Base-by-base conservation (phyloP, 1,284 basidiomycete species). In the Quambalaria eucalypti region DNA sequence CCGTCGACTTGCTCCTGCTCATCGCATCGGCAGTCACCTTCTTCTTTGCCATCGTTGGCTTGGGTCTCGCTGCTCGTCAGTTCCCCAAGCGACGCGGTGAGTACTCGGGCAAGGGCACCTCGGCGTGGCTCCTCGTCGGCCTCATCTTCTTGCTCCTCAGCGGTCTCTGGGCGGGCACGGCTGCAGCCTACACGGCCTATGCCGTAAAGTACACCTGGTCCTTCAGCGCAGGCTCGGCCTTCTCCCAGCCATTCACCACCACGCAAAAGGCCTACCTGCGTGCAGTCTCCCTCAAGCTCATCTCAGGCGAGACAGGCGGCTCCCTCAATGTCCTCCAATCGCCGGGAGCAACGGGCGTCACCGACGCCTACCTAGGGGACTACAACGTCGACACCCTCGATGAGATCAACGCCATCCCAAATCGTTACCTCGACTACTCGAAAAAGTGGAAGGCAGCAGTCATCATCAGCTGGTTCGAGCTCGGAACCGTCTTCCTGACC, bases 81-180 rank as follows among this genome's bases (percentile, higher is more conserved):
- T 69, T 69, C 39, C 59, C 59, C 4, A 61, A 60, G 46, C 50
- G 66, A 21, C 38, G 63, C 1, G 67, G 67, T 30, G 66, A 69
- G 51, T 39, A 66, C 8, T 60, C 62, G 2, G 67, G 67, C 14
- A 69, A 68, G 47, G 67, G 67, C 19, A 69, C 67, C 4, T 59
- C 55, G 8, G 65, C 59, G 0, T 68, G 65, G 49, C 38, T 66
- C 23, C 31, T 69, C 0, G 60, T 66, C 2, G 67, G 67, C 0
- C 28, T 69, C 28, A 57, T 60, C 12, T 59, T 63, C 19, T 40
- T 69, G 10, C 4, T 61, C 1, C 56, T 68, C 12, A 52, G 50
- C 21, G 67, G 66, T 16, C 66, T 66, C 1, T 64, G 47, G 8
- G 36, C 62, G 16, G 67, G 64, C 40, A 59, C 64, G 8, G 65